Percentiles rank a stretch among this genome's conserved stretches.
Evolutionary conservation across 495 filamentous ascomycete genomes (phyloP).

Genomic region (Lepraria neglecta): DNA sequence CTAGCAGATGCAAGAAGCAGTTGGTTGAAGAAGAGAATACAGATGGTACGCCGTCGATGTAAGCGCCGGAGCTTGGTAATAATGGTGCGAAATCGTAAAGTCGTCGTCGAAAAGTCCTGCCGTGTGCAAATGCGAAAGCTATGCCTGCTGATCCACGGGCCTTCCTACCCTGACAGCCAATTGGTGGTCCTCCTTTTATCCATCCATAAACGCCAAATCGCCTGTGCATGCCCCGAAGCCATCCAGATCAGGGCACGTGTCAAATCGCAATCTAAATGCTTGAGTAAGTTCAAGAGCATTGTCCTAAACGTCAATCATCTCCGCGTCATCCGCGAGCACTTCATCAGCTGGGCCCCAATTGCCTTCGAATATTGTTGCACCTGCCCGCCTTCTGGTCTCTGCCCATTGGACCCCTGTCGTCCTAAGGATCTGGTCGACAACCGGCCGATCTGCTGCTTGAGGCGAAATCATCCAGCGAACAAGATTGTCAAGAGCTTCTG

Average conservation of each 20-base stretch:
- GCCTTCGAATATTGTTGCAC: constrained; percentile 89
- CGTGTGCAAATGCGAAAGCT: constrained; percentile 20
- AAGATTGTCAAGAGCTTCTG: constrained; percentile 71
- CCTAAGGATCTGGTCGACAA: constrained; percentile 61
- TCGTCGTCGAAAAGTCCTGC: constrained; percentile 9
- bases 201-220: constrained; percentile 19
- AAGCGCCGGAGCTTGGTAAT: constrained; percentile 10
- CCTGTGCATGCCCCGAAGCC: constrained; percentile 1
- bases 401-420: constrained; percentile 71
- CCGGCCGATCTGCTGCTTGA: constrained; percentile 65
- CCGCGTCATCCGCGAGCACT: constrained; percentile 60
- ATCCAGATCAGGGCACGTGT: constrained; percentile 16
- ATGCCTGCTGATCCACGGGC: constrained; percentile 1
- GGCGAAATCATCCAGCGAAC: constrained; percentile 85
- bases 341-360: constrained; percentile 85
- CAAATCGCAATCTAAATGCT: constrained; percentile 2
- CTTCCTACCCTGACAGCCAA: constrained; percentile 10
- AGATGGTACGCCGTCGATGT: background rate
- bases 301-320: constrained; percentile 62
- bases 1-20: constrained; percentile 4
- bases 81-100: constrained; percentile 18
- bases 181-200: constrained; percentile 8
- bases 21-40: background rate
- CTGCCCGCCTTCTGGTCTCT: constrained; percentile 62
- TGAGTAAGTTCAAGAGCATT: background rate